Evolutionary conservation across 768 basidiomycete genomes (phyloP), one percentile per base, ranked within the genome.

Genomic region (Crucibulum laeve): DNA sequence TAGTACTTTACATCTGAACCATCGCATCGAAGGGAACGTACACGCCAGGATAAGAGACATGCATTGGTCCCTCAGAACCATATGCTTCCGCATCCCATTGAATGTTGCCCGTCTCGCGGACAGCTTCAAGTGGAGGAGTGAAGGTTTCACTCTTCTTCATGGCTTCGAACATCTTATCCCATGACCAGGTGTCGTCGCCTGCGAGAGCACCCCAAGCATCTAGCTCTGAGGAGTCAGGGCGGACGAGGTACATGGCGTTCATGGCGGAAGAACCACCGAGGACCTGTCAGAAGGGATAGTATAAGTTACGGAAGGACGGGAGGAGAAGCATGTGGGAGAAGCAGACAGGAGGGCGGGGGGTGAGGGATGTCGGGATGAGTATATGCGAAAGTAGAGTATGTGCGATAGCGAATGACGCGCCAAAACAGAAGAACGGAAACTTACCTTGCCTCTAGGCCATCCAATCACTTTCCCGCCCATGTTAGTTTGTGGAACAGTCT

Each of bases 211-310:
- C 35, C 40, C 40, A 42, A 2, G 69, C 59, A 48, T 79, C 67
- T 44, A 78, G 50, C 51, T 79, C 78, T 38, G 64, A 45, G 41
- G 61, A 52, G 25, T 68, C 67, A 4, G 76, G 75, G n/a, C 74
- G 68, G 25, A 79, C 70, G 51, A 73, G 65, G 62, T 78, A 82
- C 64, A 82, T 64, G 22, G 78, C 80, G 61, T 84, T 84, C 53
- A 82, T 70, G 4, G 80, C 80, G 25, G 78, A 71, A 1, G 73
- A 77, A 4, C 81, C 81, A 43, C 81, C 81, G 25, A 83, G 68
- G 25, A 79, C 53, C 61, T 61, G 18, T 11, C 25, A 26, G 14
- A 17, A 10, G 18, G 21, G 10, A 22, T 1, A 19, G 7, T 5
- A 23, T 19, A 4, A 17, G 26, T 38, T 25, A 26, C 10, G 13